A percentile compares a stretch with the other conserved stretches of the same genome.
phyloP scores from a whole-genome alignment of 768 basidiomycete genomes.

The Termitomyces titanicus region DNA sequence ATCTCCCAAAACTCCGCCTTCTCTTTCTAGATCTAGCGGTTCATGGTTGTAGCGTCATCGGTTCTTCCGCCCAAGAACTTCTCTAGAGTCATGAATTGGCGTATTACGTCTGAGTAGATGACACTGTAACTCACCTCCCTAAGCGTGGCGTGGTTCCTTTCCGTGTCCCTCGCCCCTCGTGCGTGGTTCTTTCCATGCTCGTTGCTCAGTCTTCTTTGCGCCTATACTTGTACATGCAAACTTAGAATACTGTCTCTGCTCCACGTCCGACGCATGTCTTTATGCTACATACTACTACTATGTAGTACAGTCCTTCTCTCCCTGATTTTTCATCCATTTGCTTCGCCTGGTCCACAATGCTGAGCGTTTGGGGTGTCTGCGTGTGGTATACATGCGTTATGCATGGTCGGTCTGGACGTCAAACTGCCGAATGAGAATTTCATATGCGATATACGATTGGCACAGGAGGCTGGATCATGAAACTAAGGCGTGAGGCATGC shows the following conservation, averaged over 20 bases:
- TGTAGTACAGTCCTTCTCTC: background rate
- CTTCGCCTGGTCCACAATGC: background rate
- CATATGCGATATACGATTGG: too few relatives aligned
- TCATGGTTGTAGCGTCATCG: background rate
- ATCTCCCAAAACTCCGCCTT: background rate
- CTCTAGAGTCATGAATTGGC: conserved; percentile 1
- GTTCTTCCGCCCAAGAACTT: conserved; percentile 1
- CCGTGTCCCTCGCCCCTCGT: conserved; percentile 9
- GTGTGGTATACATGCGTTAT: background rate
- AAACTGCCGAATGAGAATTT: too few relatives aligned
- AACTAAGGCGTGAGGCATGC: background rate
- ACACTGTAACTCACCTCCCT: conserved; percentile 2
- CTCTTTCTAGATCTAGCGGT: conserved; percentile 8
- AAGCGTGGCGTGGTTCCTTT: conserved; percentile 3
- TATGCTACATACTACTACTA: too few relatives aligned
- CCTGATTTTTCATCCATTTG: background rate
- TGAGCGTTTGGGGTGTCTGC: background rate
- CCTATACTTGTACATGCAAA: background rate
- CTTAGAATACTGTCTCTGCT: background rate
- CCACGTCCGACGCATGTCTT: background rate
- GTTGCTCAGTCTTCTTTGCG: background rate
- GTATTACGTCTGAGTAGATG: conserved; percentile 7
- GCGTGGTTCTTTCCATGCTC: background rate
- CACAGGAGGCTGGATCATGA: background rate
- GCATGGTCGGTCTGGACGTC: background rate